Conservation (phyloP, 345 rosid species). For the Citrus maxima region DNA sequence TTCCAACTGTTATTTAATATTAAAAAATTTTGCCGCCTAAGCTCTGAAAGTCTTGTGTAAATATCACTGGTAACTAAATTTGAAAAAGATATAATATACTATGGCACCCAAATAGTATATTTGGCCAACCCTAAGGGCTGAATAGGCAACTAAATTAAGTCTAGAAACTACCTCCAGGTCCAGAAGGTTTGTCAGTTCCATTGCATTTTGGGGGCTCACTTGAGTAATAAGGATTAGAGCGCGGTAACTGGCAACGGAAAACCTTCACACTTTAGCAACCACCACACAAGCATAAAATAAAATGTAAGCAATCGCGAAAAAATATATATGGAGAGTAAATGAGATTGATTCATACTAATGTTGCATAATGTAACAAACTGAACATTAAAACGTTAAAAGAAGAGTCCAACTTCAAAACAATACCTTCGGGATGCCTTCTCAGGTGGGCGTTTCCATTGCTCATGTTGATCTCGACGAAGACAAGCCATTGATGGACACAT, state of each 20-base stretch:
- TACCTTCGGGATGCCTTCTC: conserved; percentile 67
- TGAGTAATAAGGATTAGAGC: conserved; percentile 64
- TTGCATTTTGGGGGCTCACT: conserved; percentile 58
- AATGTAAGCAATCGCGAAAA: background rate
- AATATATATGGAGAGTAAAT: background rate
- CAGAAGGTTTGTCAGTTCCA: conserved; percentile 53
- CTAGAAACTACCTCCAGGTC: conserved; percentile 55
- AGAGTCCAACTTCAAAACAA: background rate
- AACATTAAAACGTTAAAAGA: background rate
- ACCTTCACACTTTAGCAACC: conserved; percentile 66
- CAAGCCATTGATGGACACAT: conserved; percentile 85
- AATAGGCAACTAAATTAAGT: background rate
- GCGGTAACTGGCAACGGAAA: conserved; percentile 80
- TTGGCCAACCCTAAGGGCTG: background rate
- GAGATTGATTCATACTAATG: background rate
- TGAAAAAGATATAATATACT: background rate
- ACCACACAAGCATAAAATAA: conserved; percentile 11
- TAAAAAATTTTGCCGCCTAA: background rate
- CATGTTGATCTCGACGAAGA: conserved; percentile 88
- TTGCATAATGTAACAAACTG: background rate
- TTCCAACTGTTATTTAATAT: background rate
- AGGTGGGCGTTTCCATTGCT: conserved; percentile 73
- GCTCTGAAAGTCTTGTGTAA: background rate
- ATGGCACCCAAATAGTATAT: background rate
- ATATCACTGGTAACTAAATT: background rate